Percentiles rank a stretch among this genome's conserved stretches.
Conservation (phyloP, 2,329 filamentous ascomycete species). For the Plenodomus biglobosus region DNA sequence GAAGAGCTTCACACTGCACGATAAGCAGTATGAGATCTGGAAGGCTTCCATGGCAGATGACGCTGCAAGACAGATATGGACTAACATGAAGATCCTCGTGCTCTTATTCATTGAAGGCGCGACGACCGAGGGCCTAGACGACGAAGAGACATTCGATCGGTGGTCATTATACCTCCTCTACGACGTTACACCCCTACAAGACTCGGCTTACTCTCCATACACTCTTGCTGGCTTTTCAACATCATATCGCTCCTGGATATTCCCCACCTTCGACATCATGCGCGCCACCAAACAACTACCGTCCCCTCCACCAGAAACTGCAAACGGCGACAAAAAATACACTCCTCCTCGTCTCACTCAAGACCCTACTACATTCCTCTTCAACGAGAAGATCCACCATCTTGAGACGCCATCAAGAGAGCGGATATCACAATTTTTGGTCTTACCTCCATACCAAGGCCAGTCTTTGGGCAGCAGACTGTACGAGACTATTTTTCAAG, state of each 20-base stretch:
- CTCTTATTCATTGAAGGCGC: conserved; percentile 92
- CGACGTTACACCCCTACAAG: conserved; percentile 37
- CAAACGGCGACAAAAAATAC: conserved; percentile 46
- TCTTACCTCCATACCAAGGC: conserved; percentile 83
- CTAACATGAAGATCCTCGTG: conserved; percentile 79
- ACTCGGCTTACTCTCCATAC: conserved; percentile 53
- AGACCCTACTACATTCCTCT: conserved; percentile 34
- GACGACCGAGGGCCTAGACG: conserved; percentile 70
- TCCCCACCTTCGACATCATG: conserved; percentile 51
- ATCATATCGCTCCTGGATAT: conserved; percentile 80
- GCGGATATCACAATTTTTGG: conserved; percentile 89
- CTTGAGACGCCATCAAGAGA: conserved; percentile 72
- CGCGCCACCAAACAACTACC: conserved; percentile 41
- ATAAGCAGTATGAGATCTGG: conserved; percentile 80
- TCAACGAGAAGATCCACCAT: conserved; percentile 45
- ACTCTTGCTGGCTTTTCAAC: conserved; percentile 87
- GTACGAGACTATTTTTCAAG: conserved; percentile 75
- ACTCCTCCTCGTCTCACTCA: conserved; percentile 28
- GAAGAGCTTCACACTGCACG: conserved; percentile 62
- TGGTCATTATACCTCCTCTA: conserved; percentile 89
- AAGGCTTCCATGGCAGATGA: conserved; percentile 71
- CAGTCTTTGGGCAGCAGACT: conserved; percentile 77
- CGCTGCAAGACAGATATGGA: conserved; percentile 69
- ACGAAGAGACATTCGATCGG: conserved; percentile 70
- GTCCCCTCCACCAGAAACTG: conserved; percentile 32